These are phyloP conservation scores for Sarocladiaceae sp. DNA, from an alignment of 2,329 filamentous ascomycete species.

Conservation along the genomic window DNA sequence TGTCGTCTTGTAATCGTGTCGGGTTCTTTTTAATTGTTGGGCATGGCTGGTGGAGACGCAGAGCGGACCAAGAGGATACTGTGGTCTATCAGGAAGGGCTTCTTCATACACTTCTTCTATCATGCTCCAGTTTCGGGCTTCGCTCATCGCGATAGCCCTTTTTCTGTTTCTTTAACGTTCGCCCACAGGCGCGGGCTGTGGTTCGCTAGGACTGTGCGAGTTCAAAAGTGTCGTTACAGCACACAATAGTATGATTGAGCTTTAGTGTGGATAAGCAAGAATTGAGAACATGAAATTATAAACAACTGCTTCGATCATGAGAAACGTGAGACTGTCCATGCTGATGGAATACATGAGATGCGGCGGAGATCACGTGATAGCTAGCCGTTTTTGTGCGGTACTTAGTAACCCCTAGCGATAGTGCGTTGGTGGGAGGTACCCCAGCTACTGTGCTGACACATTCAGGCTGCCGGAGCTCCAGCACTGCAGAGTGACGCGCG, in stretches of 20 bases:
- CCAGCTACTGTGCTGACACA: constrained; percentile 6
- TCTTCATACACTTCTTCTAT: not conserved
- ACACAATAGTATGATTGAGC: not conserved
- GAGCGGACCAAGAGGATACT: no score
- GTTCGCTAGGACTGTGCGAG: no score
- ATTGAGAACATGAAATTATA: not conserved
- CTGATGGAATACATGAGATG: no score
- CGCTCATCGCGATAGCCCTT: not conserved
- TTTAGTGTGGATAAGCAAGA: not conserved
- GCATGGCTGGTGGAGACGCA: not conserved
- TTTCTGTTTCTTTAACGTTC: not conserved
- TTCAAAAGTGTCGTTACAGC: no score
- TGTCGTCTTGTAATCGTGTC: not conserved
- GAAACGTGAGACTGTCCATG: no score
- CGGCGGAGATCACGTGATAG: not conserved
- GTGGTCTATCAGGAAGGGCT: no score
- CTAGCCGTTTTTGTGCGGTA: not conserved
- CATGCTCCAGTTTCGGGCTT: not conserved
- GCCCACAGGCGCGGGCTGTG: no score
- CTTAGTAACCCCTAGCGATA: no score
- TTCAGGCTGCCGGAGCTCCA: constrained; percentile 11
- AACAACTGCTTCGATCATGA: not conserved
- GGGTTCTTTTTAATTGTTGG: not conserved
- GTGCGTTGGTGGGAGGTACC: no score
- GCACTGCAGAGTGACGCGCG: constrained; percentile 32